phyloP scores from a whole-genome alignment of 1,139 yeast species.

The Lodderomyces beijingensis region DNA sequence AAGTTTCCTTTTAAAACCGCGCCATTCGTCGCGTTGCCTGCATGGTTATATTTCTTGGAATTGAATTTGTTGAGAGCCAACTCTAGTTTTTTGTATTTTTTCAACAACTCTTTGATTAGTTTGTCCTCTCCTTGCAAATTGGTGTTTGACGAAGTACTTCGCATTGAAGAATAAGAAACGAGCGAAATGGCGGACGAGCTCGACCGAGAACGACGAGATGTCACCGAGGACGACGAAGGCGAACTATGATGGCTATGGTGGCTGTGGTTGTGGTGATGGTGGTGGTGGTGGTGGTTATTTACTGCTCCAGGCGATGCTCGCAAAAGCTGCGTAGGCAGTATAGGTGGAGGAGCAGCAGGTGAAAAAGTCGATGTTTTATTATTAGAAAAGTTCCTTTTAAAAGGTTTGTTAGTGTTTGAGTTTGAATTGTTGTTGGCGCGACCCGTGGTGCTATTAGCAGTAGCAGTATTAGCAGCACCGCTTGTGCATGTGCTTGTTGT shows the following conservation, averaged over 20 bases:
- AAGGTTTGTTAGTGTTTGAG: too few species aligned
- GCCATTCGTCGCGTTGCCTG: slow-evolving; percentile 5
- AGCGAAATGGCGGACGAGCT: slow-evolving; percentile 4
- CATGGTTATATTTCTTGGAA: slow-evolving; percentile 35
- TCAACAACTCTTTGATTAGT: slow-evolving; percentile 26
- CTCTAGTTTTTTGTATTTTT: slow-evolving; percentile 43
- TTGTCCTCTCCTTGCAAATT: too few species aligned
- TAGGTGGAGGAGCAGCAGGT: too few species aligned
- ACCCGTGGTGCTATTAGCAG: too few species aligned
- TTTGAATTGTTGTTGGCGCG: too few species aligned
- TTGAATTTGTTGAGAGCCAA: slow-evolving; percentile 44
- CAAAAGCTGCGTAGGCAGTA: slow-evolving; percentile 2
- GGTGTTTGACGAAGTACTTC: slow-evolving; percentile 7
- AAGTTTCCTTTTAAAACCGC: slow-evolving; percentile 62
- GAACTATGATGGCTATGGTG: neutral
- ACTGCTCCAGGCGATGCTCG: slow-evolving; percentile 5
- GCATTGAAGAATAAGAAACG: slow-evolving; percentile 5
- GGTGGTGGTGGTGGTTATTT: slow-evolving; percentile 1
- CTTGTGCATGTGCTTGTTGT: too few species aligned
- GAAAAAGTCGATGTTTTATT: too few species aligned
- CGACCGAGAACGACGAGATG: slow-evolving; percentile 1
- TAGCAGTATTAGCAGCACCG: too few species aligned
- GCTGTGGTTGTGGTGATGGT: slow-evolving; percentile 4
- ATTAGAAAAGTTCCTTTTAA: too few species aligned
- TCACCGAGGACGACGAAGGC: slow-evolving; percentile 1